Evolutionary conservation across 1,284 basidiomycete genomes (phyloP), one percentile per base, ranked within the genome.

Genomic region (Heimioporus retisporus): DNA sequence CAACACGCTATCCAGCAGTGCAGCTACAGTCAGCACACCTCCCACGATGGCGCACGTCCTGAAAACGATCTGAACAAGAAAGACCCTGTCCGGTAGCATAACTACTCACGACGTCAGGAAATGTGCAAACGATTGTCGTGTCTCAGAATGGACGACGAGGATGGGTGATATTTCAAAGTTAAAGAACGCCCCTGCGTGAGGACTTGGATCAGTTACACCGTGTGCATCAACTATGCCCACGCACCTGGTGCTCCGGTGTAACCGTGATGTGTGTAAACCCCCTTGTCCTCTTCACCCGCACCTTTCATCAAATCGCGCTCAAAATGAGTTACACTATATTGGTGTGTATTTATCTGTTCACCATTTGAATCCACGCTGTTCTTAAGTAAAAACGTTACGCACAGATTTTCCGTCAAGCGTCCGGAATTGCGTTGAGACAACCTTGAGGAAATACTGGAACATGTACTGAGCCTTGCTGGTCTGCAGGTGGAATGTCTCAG

Each of bases 91-190:
- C 53, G 42, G 66, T 48, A 56, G 18, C 18, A 21, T 15, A 15
- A 18, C 44, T 21, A 88, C 95, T 78, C 73, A 96, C 93, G 96
- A 97, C 48, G 96, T 98, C 51, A 99, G 82, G 86, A 99, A 99
- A 82, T 99, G 98, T 10, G 97, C 96, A 78, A 99, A 97, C 2
- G 95, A 95, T 81, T 98, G 96, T 65, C 96, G 88, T 51, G 88
- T 92, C 78, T 98, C 96, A n/a, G 88, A 88, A 77, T 98, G 96
- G 28, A 96, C 91, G 58, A 98, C 93, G 64, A 95, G 91, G 77
- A 98, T 95, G 3, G 96, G 97, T n/a, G 96, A 97, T 77, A 99
- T 99, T 79, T 99, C 98, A 79, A 93, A 97, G 84, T 97, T 98
- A 89, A 98, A 93, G 84, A 96, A 98, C 23, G 93, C 91, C 55